Evolutionary conservation across 139 green algal species (phyloP).

Genomic region (Tetradesmus lagerheimii): DNA sequence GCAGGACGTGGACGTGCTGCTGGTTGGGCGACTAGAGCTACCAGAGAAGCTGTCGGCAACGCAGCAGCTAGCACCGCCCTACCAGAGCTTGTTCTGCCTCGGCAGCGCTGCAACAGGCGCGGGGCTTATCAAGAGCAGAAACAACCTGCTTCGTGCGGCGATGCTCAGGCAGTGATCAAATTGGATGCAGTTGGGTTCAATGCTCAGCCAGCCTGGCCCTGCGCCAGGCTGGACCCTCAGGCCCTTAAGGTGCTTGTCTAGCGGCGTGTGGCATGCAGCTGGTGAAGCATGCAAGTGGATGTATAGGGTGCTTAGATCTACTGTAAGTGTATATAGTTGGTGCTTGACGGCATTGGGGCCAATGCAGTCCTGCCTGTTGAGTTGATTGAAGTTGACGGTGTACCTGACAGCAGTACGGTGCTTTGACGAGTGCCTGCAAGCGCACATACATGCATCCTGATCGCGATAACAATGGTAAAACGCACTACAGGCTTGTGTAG

Average conservation of each 20-base stretch:
- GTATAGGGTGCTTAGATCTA: not conserved
- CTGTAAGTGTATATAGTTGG: not conserved
- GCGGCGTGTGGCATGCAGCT: not conserved
- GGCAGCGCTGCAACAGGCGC: conserved; percentile 71
- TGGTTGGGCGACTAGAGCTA: conserved; percentile 79
- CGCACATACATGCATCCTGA: not conserved
- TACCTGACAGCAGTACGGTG: not conserved
- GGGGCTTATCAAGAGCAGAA: conserved; percentile 67
- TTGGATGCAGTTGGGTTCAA: too few relatives aligned
- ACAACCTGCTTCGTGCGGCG: conserved; percentile 72
- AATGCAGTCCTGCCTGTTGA: too few relatives aligned
- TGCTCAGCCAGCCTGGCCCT: too few relatives aligned
- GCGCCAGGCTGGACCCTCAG: too few relatives aligned
- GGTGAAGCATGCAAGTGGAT: not conserved
- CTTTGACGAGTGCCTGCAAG: not conserved
- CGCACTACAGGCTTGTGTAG: not conserved
- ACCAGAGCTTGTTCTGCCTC: conserved; percentile 73
- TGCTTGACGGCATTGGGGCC: too few relatives aligned
- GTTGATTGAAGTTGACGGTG: not conserved
- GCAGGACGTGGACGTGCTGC: conserved; percentile 59
- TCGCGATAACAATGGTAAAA: not conserved
- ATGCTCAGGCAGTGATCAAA: conserved; percentile 9
- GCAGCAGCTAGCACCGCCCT: conserved; percentile 57
- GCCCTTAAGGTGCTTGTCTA: too few relatives aligned
- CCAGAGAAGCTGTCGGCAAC: conserved; percentile 71